A percentile compares a stretch with the other conserved stretches of the same genome.
Conservation (phyloP, 2,329 filamentous ascomycete genomes). For the Pyrenochaeta sp. region DNA sequence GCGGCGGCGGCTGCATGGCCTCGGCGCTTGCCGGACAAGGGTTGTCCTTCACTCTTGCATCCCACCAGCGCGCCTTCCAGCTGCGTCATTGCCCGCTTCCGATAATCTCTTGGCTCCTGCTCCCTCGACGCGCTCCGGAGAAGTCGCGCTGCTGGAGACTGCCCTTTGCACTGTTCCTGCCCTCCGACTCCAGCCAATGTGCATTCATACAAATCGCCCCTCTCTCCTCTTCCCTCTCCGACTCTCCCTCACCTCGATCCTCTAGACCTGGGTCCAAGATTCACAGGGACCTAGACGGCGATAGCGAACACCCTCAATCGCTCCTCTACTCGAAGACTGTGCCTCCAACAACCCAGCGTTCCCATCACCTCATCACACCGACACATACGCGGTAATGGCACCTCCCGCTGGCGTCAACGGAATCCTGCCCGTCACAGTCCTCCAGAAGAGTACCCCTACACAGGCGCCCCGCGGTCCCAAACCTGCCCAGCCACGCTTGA, state of each 20-base stretch:
- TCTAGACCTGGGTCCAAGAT: not conserved
- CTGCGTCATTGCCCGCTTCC: constrained; percentile 22
- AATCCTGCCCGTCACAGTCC: constrained; percentile 48
- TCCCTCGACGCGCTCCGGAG: not conserved
- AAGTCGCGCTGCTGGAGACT: constrained; percentile 7
- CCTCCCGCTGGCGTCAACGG: constrained; percentile 48
- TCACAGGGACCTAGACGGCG: not conserved
- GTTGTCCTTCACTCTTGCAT: constrained; percentile 2
- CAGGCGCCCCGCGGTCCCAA: constrained; percentile 46
- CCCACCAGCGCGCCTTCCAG: constrained; percentile 9
- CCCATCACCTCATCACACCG: constrained; percentile 2
- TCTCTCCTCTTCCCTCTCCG: not conserved
- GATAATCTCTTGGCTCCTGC: not conserved
- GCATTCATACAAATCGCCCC: not conserved
- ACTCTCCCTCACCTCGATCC: not conserved
- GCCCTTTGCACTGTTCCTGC: not conserved
- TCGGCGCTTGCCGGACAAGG: constrained; percentile 27
- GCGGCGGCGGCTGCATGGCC: constrained; percentile 15
- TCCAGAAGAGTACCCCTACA: constrained; percentile 46
- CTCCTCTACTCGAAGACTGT: not conserved
- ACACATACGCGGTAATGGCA: constrained; percentile 29
- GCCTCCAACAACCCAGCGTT: constrained; percentile 1
- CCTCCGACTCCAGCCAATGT: constrained; percentile 2
- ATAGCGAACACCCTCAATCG: not conserved
- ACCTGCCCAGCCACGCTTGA: constrained; percentile 71